Evolutionary conservation across 306 rosid genomes (phyloP), one percentile per base, ranked within the genome.

Genomic region (Lablab purpureus): DNA sequence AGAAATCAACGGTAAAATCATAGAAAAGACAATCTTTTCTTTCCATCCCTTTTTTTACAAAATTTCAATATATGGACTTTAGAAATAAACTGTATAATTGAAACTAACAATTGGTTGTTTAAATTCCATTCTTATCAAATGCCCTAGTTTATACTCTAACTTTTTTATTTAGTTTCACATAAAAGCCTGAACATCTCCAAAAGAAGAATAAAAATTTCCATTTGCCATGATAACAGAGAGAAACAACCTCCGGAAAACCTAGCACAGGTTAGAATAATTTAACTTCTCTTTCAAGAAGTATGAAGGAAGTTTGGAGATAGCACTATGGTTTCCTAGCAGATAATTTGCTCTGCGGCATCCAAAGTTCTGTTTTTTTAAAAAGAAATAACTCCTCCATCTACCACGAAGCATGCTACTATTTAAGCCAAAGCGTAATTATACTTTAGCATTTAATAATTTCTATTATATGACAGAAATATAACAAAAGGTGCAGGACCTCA

Each of bases 1-100:
- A 58, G 65, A 58, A 58, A 58, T 13, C 36, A 23, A 58, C 34
- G n/a, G 36, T 58, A 25, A 56, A 58, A 23, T 58, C 65, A 55
- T 54, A 55, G 32, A 1, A 15, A 56, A n/a, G 4, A 56, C 34
- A 56, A 4, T 12, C 11, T 56, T 55, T 55, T 55, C 12, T 19
- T 51, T 18, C 63, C 32, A 21, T 55, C 63, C 32, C 23, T 23
- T 56, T 40, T 6, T 36, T 36, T 6, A 21, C 12, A 22, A 50
- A n/a, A 55, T 21, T 21, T 56, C 9, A 56, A 56, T 56, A 11
- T 11, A 56, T 30, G 13, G n/a, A 56, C 5, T 56, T 56, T 23
- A 22, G 32, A 56, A 23, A 56, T 56, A 2, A 56, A 56, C 32
- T 56, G 17, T 15, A 22, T 56, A 23, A 28, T 60, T 60, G 67